Evolutionary conservation across 805 yeast genomes (phyloP), one percentile per base, ranked within the genome.

Genomic region (Candida mattraensis): DNA sequence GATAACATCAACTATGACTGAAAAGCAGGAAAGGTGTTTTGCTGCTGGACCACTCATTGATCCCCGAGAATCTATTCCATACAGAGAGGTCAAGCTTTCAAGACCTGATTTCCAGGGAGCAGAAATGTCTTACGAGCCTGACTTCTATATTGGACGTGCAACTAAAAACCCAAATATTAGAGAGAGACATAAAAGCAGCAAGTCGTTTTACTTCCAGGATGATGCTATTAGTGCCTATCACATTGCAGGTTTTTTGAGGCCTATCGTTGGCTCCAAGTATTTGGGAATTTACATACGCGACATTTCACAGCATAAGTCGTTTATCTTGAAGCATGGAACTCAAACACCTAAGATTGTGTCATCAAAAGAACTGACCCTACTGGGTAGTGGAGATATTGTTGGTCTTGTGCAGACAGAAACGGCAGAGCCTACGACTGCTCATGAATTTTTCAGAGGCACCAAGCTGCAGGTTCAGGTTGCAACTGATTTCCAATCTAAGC

Each of bases 171-270:
- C 21, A 3, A 40, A 21, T n/a, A 35, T 39, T n/a, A 23, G 23
- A 7, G 20, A 31, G 10, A 33, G 51, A 23, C 33, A 20, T 19
- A 40, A 37, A 22, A 22, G 33, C 3, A 5, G 12, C 3, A 16
- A 36, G 13, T 38, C 47, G 3, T 35, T 56, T 5, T 53, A 38
- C 21, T 53, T 48, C 20, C 35, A 45, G 15, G 52, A 54, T 24
- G 33, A 35, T 5, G 47, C 60, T 1, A 26, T 59, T 8, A 57
- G 62, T 37, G 53, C 54, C 3, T 25, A 31, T 3, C 63, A 59
- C 35, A 15, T 46, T 20, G n/a, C 25, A 4, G 38, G 47, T 5
- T 41, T 37, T n/a, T 13, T 37, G 12, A 18, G 30, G 23, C 37
- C 40, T 5, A n/a, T 22, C 11, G 12, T 5, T 10, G 37, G 28